These are phyloP conservation scores for Keqinozyma sinolaborantium DNA, from an alignment of 1,139 yeast genomes.

Conservation along the genomic window DNA sequence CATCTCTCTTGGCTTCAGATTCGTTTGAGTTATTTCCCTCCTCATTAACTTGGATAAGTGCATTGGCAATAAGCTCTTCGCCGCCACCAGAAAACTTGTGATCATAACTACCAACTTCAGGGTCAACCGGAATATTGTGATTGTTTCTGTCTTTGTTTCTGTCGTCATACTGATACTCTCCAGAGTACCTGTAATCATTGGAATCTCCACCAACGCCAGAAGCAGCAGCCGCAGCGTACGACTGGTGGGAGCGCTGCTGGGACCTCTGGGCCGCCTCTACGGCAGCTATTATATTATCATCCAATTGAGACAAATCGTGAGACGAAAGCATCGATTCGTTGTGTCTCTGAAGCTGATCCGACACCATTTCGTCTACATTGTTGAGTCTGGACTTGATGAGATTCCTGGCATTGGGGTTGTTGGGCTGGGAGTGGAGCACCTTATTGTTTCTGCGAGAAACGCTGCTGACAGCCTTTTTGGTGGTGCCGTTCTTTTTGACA, in stretches of 20 bases:
- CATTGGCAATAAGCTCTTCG: slow-evolving; percentile 65
- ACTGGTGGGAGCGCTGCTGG: slow-evolving; percentile 19
- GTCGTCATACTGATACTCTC: slow-evolving; percentile 2
- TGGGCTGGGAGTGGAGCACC: slow-evolving; percentile 15
- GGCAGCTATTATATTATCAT: slow-evolving; percentile 60
- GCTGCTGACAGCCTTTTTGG: slow-evolving; percentile 17
- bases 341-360: slow-evolving; percentile 32
- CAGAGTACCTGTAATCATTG: slow-evolving; percentile 16
- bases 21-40: slow-evolving; percentile 11
- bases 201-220: slow-evolving; percentile 27
- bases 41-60: slow-evolving; percentile 60
- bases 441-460: slow-evolving; percentile 11
- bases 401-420: slow-evolving; percentile 21
- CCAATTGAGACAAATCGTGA: slow-evolving; percentile 42
- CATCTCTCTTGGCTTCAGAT: slow-evolving; percentile 12
- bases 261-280: slow-evolving; percentile 60
- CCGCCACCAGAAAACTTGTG: slow-evolving; percentile 41
- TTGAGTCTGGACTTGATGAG: slow-evolving; percentile 17
- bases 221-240: slow-evolving; percentile 45
- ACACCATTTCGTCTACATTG: slow-evolving; percentile 32
- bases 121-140: slow-evolving; percentile 49
- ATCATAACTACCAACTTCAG: slow-evolving; percentile 54
- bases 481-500: slow-evolving; percentile 20
- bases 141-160: slow-evolving; percentile 9
- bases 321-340: slow-evolving; percentile 26